Conservation (phyloP, 2,329 filamentous ascomycete species). For the Phialophora expanda region DNA sequence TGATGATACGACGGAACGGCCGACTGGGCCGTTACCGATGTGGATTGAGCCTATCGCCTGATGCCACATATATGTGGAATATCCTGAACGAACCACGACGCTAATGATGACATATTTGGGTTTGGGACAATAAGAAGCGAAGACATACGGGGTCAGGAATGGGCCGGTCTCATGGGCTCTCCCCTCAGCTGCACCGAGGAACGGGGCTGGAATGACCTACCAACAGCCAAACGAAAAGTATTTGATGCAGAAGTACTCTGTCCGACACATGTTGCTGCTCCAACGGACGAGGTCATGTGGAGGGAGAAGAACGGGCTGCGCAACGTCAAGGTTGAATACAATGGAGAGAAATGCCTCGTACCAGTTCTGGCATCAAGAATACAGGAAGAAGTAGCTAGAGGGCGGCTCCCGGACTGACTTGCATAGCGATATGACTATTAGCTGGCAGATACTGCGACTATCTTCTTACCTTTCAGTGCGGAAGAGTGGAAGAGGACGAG, state of each 20-base stretch:
- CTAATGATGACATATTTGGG: constrained; percentile 8
- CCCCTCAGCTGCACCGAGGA: not conserved
- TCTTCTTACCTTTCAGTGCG: not conserved
- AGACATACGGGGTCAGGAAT: not conserved
- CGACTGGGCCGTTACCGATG: not conserved
- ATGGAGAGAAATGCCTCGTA: not conserved
- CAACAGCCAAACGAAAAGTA: not conserved
- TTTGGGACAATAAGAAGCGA: constrained; percentile 9
- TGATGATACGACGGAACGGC: constrained; percentile 1
- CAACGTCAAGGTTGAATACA: not conserved
- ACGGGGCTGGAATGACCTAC: not conserved
- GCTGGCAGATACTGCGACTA: not conserved
- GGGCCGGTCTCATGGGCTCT: not conserved
- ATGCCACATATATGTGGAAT: constrained; percentile 30
- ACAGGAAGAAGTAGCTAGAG: not conserved
- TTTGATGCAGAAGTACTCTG: not conserved
- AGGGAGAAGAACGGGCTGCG: not conserved
- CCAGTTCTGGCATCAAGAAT: not conserved
- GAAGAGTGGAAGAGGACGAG: not conserved
- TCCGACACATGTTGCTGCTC: not conserved
- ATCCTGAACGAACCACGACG: constrained; percentile 5
- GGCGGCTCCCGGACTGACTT: not conserved
- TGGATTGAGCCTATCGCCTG: constrained; percentile 4
- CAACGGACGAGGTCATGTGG: not conserved
- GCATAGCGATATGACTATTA: not conserved